phyloP scores from a whole-genome alignment of 148 eudicot species.

The Agrostemma githago region DNA sequence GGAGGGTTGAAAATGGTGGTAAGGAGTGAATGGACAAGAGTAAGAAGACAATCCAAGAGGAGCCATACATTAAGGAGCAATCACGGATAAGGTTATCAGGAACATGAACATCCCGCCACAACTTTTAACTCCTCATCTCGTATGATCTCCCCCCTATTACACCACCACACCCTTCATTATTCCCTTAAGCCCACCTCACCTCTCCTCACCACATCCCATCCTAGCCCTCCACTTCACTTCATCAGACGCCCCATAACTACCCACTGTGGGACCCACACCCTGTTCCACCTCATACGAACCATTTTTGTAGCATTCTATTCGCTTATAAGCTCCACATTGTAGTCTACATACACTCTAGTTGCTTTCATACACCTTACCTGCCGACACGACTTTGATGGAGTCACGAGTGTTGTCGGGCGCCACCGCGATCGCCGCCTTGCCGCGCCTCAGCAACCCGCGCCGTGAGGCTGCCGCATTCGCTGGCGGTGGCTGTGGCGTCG shows the following conservation, averaged over 20 bases:
- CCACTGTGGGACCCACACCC: not conserved
- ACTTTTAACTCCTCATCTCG: slow-evolving; percentile 6
- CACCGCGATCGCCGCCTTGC: slow-evolving; percentile 47
- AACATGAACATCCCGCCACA: slow-evolving; percentile 23
- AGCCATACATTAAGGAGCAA: slow-evolving; percentile 11
- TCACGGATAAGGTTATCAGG: slow-evolving; percentile 24
- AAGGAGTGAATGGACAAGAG: slow-evolving; percentile 4
- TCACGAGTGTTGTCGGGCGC: slow-evolving; percentile 70
- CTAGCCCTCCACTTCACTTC: slow-evolving; percentile 8
- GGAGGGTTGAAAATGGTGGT: not conserved
- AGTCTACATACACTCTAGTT: not conserved
- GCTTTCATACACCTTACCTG: not conserved
- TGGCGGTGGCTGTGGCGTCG: slow-evolving; percentile 6
- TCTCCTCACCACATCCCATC: not conserved
- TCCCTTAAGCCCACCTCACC: too few relatives aligned
- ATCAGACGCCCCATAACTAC: not conserved
- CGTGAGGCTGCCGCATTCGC: slow-evolving; percentile 18
- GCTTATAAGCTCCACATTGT: slow-evolving; percentile 4
- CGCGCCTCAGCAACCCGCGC: slow-evolving; percentile 34
- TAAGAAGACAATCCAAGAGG: slow-evolving; percentile 1
- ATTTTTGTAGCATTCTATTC: not conserved
- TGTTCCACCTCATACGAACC: not conserved
- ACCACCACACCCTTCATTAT: too few relatives aligned
- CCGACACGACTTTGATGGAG: slow-evolving; percentile 45
- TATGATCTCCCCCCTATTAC: not conserved